Evolutionary conservation across 176 grass and related monocot genomes (phyloP), one percentile per base, ranked within the genome.

Genomic region (Melocanna baccifera): DNA sequence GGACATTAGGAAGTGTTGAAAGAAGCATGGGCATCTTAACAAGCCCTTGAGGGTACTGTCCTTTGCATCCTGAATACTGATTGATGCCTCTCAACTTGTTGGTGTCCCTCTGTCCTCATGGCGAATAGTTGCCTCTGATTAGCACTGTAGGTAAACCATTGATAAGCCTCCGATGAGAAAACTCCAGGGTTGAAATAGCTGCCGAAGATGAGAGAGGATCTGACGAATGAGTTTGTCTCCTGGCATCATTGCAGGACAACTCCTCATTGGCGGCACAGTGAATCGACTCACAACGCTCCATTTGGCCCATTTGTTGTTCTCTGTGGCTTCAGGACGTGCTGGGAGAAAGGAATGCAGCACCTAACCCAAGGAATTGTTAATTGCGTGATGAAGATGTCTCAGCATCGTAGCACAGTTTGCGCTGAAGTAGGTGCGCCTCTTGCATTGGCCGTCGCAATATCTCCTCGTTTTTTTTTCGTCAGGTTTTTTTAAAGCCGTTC

Each of bases 281-380:
- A 65, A 84, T 20, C 46, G 11, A 76, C 55, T 67, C 71, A 67
- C 9, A 25, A 52, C 30, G 15, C 59, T 8, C 59, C 71, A 41
- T 40, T 57, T 82, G n/a, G 5, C 70, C 70, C 7, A 46, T 81
- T 39, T 45, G 48, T 46, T 43, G 34, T 13, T 67, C 56, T 28
- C n/a, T 77, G 71, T 30, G 42, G 67, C 30, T 79, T 61, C 22
- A 50, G 39, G 64, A 47, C 18, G 22, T 80, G 68, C 48, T 61
- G 20, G 1, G 46, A 42, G 87, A 84, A 73, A 89, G 81, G 75
- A 84, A 84, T 59, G 75, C 87, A 74, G 28, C 68, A 79, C 87
- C 87, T 40, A 84, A 89, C 86, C 46, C 9, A 71, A 30, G 56
- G 23, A 64, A 71, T 55, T 34, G 73, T 78, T 84, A 65, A 65